Evolutionary conservation across 2,329 filamentous ascomycete species (phyloP).

Genomic region (Colletotrichum sp.): DNA sequence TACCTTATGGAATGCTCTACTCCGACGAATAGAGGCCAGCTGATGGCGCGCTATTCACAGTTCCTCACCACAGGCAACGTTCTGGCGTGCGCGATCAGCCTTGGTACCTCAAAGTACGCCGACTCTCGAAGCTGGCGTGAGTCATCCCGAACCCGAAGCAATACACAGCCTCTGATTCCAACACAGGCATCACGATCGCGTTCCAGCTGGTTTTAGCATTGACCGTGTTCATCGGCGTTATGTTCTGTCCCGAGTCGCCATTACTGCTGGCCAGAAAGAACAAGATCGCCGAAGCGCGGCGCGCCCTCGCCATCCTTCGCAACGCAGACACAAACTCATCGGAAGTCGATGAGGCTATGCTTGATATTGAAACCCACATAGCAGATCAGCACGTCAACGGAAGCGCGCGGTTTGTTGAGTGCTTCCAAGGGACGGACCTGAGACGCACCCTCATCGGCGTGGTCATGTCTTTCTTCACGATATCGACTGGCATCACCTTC

Average conservation of each 20-base stretch:
- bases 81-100: not conserved
- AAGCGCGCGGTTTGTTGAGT: not conserved
- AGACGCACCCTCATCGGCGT: not conserved
- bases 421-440: fast-evolving
- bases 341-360: not conserved
- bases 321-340: not conserved
- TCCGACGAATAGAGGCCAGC: not conserved
- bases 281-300: not conserved
- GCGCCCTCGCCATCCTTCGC: not conserved
- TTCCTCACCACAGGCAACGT: not conserved
- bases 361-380: not conserved
- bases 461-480: not conserved
- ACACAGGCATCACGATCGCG: not conserved
- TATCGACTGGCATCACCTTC: not conserved
- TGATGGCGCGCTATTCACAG: not conserved
- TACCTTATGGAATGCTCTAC: not conserved
- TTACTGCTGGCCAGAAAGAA: not conserved
- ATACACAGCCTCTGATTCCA: not conserved
- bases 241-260: not conserved
- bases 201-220: not conserved
- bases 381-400: not conserved
- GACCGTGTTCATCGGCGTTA: not conserved
- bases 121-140: not conserved
- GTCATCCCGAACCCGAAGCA: not conserved
- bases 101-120: not conserved